Evolutionary conservation across 2,329 filamentous ascomycete genomes (phyloP).

Genomic region (Hymenoscyphus linearis): DNA sequence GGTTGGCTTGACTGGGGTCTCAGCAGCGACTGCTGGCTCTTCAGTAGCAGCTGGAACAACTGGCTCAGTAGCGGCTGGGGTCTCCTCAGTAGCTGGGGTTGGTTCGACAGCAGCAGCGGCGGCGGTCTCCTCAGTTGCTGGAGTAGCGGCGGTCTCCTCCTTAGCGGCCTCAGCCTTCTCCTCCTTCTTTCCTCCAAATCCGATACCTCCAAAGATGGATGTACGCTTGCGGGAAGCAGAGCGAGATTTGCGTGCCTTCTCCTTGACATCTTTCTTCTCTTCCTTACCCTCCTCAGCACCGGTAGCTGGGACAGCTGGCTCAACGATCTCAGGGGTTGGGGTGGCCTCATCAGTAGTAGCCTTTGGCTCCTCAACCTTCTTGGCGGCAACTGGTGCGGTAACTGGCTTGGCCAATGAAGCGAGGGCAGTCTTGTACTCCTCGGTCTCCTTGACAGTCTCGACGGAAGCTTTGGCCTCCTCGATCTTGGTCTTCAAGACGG

Average conservation of each 20-base stretch:
- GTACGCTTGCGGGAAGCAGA: constrained; percentile 61
- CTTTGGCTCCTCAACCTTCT: constrained; percentile 43
- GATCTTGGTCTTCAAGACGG: constrained; percentile 75
- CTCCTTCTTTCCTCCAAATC: constrained; percentile 35
- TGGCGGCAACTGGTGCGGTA: constrained; percentile 29
- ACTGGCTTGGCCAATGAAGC: constrained; percentile 37
- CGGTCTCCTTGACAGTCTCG: constrained; percentile 66
- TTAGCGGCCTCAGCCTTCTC: constrained; percentile 32
- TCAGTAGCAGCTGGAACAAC: constrained; percentile 24
- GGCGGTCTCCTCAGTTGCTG: constrained; percentile 27
- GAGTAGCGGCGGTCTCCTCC: constrained; percentile 31
- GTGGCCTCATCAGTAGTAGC: constrained; percentile 33
- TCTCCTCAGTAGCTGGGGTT: constrained; percentile 14
- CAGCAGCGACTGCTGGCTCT: constrained; percentile 18
- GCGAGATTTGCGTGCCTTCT: constrained; percentile 56
- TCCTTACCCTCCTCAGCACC: background rate
- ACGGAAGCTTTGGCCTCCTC: constrained; percentile 79
- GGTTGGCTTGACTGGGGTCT: constrained; percentile 33
- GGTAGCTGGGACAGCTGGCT: constrained; percentile 24
- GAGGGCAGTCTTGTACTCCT: constrained; percentile 71
- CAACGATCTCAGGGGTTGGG: constrained; percentile 17
- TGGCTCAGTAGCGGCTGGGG: constrained; percentile 38
- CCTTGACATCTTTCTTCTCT: constrained; percentile 43
- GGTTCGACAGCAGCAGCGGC: constrained; percentile 30
- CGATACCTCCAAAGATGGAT: constrained; percentile 56